Base-by-base conservation (phyloP, 2,329 filamentous ascomycete genomes). In the Neurospora sp. region DNA sequence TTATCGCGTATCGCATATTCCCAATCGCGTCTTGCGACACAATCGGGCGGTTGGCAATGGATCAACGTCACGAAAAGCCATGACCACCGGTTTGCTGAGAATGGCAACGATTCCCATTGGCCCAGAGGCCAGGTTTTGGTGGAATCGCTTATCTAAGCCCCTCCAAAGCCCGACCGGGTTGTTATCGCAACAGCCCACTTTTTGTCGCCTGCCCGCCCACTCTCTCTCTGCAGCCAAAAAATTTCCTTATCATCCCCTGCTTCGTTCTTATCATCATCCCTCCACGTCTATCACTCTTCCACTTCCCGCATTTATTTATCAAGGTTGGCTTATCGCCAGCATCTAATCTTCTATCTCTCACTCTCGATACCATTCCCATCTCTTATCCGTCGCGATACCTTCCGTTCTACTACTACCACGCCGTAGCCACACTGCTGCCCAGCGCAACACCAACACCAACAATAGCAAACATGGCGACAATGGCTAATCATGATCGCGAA, bases 401-500 rank as follows among this genome's bases (percentile, higher is more conserved):
- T 19, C 28, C 28, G 28, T 28, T 28, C 66, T 43, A 19, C 17
- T 23, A 11, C 3, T 46, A 46, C 43, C n/a, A 52, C 43, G 43
- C 43, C 43, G 43, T 52, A 23, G 19, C 43, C 43, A 52, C 19
- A 52, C 19, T 52, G 43, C 43, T 52, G 43, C 43, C 19, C 43
- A 10, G 52, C 52, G 52, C 52, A 62, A 17, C 52, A n/a, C 6
- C 52, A 62, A 8, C 52, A 19, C 6, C 28, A 46, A 43, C 33
- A 77, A 74, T 79, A 75, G 72, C 77, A 78, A 78, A 76, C 77
- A 80, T 86, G 84, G 83, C 84, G 73, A 85, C 86, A 80, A 83
- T 81, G 77, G 82, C 83, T 83, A 84, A 84, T 78, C 79, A 83
- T 77, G 81, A 86, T 74, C 81, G 88, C 81, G 85, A 88, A 83